Evolutionary conservation across 2,329 filamentous ascomycete genomes (phyloP).

Genomic region (Fusarium gaditjirri): DNA sequence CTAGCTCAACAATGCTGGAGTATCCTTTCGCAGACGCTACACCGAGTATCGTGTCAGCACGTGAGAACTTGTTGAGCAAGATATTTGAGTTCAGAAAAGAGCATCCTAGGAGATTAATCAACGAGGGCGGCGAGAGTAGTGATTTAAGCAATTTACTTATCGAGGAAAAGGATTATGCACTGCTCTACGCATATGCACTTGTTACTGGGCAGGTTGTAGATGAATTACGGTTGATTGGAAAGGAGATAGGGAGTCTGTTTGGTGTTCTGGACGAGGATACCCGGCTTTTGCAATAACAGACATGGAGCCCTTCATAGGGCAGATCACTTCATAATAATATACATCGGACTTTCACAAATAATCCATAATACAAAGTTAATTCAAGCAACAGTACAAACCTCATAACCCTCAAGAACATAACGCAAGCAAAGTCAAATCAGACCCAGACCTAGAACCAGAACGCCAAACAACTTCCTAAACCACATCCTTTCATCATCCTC

Average conservation of each 20-base stretch:
- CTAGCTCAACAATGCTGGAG: conserved; percentile 91
- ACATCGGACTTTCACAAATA: not conserved
- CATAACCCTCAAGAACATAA: not conserved
- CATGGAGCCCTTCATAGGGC: accelerated
- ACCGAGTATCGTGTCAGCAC: conserved; percentile 81
- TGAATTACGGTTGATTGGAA: conserved; percentile 68
- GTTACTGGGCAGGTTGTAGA: conserved; percentile 74
- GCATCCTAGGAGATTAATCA: conserved; percentile 52
- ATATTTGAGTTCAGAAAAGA: conserved; percentile 87
- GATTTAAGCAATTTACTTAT: conserved; percentile 48
- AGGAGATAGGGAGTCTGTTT: conserved; percentile 52
- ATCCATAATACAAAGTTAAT: not conserved
- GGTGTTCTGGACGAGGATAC: conserved; percentile 38
- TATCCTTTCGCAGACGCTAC: conserved; percentile 91
- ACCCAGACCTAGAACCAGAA: not conserved
- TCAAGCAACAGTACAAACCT: not conserved
- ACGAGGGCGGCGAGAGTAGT: conserved; percentile 27
- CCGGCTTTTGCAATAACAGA: conserved; percentile 25
- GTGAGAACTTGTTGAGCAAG: conserved; percentile 85
- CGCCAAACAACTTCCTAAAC: not conserved
- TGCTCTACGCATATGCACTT: conserved; percentile 89
- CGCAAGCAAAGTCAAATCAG: not conserved
- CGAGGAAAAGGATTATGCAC: conserved; percentile 84
- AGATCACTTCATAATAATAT: too few species aligned
- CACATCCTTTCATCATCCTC: not conserved